Percentiles rank a stretch among this genome's conserved stretches.
phyloP scores from a whole-genome alignment of 495 filamentous ascomycete genomes.

The Alectoria sarmentosa region DNA sequence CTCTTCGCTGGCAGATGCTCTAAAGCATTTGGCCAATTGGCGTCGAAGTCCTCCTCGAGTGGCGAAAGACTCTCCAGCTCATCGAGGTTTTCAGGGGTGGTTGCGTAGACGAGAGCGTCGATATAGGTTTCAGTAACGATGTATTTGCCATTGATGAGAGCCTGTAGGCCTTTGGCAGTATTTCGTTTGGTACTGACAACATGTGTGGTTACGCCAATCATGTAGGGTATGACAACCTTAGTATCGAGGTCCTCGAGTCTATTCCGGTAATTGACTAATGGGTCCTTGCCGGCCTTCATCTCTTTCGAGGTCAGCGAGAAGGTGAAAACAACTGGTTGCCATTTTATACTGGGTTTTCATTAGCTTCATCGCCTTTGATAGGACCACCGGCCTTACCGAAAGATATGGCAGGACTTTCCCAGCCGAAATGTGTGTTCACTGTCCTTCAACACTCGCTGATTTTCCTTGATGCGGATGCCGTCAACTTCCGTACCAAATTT shows the following conservation, averaged over 20 bases:
- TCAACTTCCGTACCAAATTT: constrained; percentile 77
- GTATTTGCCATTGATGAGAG: constrained; percentile 74
- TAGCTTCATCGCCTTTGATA: background rate
- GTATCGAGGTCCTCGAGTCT: constrained; percentile 77
- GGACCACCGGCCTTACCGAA: constrained; percentile 35
- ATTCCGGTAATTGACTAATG: constrained; percentile 50
- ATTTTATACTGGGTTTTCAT: constrained; percentile 54
- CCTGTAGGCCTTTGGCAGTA: constrained; percentile 76
- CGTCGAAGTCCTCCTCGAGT: constrained; percentile 79
- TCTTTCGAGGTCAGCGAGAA: constrained; percentile 77
- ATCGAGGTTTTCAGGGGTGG: constrained; percentile 43
- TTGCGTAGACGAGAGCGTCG: constrained; percentile 64
- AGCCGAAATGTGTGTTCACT: constrained; percentile 59
- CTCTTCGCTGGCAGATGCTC: constrained; percentile 66
- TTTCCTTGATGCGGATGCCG: constrained; percentile 55
- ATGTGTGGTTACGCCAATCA: constrained; percentile 68
- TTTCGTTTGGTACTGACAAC: constrained; percentile 87
- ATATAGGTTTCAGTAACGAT: constrained; percentile 75
- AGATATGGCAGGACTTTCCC: constrained; percentile 51
- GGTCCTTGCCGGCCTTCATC: constrained; percentile 56
- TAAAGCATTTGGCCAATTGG: constrained; percentile 67
- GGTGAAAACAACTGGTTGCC: constrained; percentile 73
- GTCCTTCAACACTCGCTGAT: constrained; percentile 43
- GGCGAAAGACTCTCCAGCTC: constrained; percentile 50
- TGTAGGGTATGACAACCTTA: constrained; percentile 69